Conservation (phyloP, 768 basidiomycete species). For the Gautieria morchelliformis region DNA sequence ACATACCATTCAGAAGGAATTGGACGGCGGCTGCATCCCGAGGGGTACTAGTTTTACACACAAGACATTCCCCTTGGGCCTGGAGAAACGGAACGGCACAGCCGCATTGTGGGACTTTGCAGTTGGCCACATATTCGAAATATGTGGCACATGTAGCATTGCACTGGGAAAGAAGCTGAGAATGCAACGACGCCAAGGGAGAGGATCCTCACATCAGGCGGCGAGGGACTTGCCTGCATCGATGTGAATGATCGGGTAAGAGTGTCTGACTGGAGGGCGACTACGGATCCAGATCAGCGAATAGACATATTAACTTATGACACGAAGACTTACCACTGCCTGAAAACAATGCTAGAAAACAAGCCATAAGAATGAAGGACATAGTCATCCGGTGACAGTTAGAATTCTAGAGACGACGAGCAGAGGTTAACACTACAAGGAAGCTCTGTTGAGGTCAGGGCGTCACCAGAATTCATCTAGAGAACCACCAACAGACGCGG, state of each 20-base stretch:
- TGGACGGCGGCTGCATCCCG: neutral
- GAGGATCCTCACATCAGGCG: neutral
- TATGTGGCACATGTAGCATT: neutral
- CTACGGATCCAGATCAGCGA: neutral
- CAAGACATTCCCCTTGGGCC: slow-evolving; percentile 1
- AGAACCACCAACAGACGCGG: too few relatives aligned
- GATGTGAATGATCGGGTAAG: neutral
- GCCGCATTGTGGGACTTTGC: neutral
- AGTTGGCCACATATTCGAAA: neutral
- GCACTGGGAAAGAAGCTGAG: neutral
- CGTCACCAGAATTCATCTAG: too few relatives aligned
- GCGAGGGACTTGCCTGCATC: neutral
- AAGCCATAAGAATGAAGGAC: neutral
- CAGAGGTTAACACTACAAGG: too few relatives aligned
- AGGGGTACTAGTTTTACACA: neutral
- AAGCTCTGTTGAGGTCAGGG: too few relatives aligned
- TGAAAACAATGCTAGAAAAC: neutral
- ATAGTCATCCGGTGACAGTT: neutral
- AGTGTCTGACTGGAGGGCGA: neutral
- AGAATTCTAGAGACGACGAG: neutral
- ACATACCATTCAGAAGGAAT: slow-evolving; percentile 1
- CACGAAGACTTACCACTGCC: neutral
- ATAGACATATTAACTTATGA: neutral
- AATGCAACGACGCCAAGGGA: neutral
- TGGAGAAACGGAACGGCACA: neutral